A percentile compares a stretch with the other conserved stretches of the same genome.
Conservation (phyloP, 257 asterid species). For the Solanum piurae region DNA sequence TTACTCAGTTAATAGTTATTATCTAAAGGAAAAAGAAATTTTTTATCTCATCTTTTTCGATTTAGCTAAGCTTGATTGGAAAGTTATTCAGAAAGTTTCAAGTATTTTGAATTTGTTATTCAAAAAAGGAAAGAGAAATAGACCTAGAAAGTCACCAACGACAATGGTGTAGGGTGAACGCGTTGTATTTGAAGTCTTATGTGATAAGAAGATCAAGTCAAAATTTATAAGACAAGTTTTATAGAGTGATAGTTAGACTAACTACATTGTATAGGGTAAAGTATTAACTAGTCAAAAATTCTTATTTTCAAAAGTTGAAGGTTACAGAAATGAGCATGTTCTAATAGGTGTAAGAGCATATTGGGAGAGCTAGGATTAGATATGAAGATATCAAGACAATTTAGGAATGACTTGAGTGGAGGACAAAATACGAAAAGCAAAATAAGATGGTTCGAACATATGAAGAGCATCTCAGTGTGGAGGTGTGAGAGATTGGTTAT, state of each 20-base stretch:
- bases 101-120: not conserved
- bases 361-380: not conserved
- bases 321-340: not conserved
- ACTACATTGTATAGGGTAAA: not conserved
- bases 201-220: not conserved
- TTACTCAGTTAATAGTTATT: not conserved
- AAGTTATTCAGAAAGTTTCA: not conserved
- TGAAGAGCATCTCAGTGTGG: no score
- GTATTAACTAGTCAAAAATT: not conserved
- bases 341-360: not conserved
- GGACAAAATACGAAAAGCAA: not conserved
- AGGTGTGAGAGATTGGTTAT: no score
- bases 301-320: not conserved
- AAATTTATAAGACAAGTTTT: no score
- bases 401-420: not conserved
- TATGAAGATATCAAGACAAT: not conserved
- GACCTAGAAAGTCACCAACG: not conserved
- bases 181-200: not conserved
- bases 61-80: not conserved
- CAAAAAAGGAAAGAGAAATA: not conserved
- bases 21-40: no score
- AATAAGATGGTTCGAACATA: not conserved
- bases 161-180: not conserved
- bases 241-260: not conserved
- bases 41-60: accelerated